Evolutionary conservation across 129 eudicot genomes (phyloP), one percentile per base, ranked within the genome.

Genomic region (Chrysanthemum lavandulifolium): DNA sequence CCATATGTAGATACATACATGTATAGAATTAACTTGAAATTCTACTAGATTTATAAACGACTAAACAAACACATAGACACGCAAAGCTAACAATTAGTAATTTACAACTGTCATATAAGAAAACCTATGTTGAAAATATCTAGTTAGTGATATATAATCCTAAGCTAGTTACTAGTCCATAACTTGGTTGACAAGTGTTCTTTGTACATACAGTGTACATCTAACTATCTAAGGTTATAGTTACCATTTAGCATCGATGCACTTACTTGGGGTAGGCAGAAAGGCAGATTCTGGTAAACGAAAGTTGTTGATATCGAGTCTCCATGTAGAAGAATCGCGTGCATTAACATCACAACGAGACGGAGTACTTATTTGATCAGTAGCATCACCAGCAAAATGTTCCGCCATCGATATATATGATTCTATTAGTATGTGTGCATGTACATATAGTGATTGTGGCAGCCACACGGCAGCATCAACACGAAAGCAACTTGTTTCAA

Each of bases 301-400:
- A 21, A 78, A 78, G 4, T 9, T 40, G 63, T 66, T 78, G 29
- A 78, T 72, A 13, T 78, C 82, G 2, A 78, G 82, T 25, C 67
- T 78, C 82, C 82, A 78, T 14, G 77, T 55, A 12, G 58, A 21
- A 23, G 27, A 45, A 45, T 64, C 73, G 19, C 6, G n/a, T n/a
- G 53, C 63, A 59, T 76, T 71, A 60, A 51, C 80, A 5, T 29
- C 6, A 8, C 65, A 50, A 14, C 13, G 48, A 65, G 72, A 40
- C 47, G 47, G 47, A 75, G 0, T n/a, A 6, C 0, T 18, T 55
- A 40, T 40, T 40, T 6, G 47, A 52, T 54, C 59, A 27, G 63
- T 14, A 50, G 47, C 50, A 52, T 50, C 81, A 51, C 25, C 43
- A 9, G n/a, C 21, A 11, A 11, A 64, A 71, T 47, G 76, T 60